phyloP scores from a whole-genome alignment of 805 yeast genomes.

The Geotrichum ghanense region DNA sequence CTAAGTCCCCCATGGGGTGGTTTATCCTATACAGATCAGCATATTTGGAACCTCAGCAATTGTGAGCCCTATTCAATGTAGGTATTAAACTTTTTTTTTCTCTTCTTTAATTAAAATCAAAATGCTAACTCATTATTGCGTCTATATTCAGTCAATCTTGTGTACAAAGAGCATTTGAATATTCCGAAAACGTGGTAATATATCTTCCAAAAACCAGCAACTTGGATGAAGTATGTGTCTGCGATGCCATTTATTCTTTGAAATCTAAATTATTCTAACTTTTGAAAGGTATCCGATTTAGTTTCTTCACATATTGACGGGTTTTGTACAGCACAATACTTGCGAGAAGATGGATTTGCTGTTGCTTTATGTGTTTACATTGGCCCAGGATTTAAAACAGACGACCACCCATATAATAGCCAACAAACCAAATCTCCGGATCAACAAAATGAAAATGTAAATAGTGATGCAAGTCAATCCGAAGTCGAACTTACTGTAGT shows the following conservation, averaged over 20 bases:
- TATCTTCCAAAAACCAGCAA: conserved; percentile 18
- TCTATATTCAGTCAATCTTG: conserved; percentile 3
- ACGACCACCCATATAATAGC: not conserved
- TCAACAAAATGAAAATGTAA: no score
- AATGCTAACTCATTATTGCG: no score
- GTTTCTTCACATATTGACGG: conserved; percentile 4
- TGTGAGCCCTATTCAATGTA: conserved; percentile 7
- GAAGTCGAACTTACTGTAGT: no score
- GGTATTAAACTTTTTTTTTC: not conserved
- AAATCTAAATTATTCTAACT: not conserved
- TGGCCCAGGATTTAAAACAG: conserved; percentile 5
- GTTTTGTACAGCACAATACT: conserved; percentile 8
- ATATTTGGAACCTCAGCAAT: conserved; percentile 10
- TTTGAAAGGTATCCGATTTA: conserved; percentile 8
- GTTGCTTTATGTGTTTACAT: conserved; percentile 12
- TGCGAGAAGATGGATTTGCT: conserved; percentile 10
- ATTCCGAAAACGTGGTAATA: conserved; percentile 10
- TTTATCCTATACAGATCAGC: conserved; percentile 33
- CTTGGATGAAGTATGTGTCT: conserved; percentile 5
- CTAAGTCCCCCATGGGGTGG: conserved; percentile 92
- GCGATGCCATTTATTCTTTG: not conserved
- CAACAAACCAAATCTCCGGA: no score
- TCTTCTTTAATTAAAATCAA: no score
- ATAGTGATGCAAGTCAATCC: no score
- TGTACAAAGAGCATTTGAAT: conserved; percentile 7